Conservation (phyloP, 2,329 filamentous ascomycete species). For the Paramyrothecium roridum region DNA sequence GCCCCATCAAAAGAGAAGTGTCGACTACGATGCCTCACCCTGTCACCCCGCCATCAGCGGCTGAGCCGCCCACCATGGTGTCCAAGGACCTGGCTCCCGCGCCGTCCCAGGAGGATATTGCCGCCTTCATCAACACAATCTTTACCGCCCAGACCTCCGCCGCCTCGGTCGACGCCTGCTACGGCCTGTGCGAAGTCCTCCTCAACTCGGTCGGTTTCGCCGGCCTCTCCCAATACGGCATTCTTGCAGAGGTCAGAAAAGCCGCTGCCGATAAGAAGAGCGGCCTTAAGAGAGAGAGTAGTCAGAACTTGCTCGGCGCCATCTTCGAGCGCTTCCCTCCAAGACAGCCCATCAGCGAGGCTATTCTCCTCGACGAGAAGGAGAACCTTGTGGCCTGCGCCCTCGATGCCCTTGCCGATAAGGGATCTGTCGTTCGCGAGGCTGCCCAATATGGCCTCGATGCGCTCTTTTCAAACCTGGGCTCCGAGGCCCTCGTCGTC, state of each 20-base stretch:
- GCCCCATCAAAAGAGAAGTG: not conserved
- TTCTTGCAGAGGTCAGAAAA: constrained; percentile 60
- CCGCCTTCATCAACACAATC: constrained; percentile 61
- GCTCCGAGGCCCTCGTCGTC: constrained; percentile 76
- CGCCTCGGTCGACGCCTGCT: constrained; percentile 63
- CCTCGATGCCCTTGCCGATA: constrained; percentile 85
- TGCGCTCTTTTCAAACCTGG: constrained; percentile 76
- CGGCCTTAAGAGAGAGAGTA: constrained; percentile 77
- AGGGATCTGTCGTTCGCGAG: constrained; percentile 83
- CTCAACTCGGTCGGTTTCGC: constrained; percentile 50
- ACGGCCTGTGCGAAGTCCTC: constrained; percentile 58
- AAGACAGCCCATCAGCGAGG: constrained; percentile 74
- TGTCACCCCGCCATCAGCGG: constrained; percentile 38
- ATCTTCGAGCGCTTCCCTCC: constrained; percentile 86
- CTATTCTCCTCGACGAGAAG: constrained; percentile 78
- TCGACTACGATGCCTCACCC: constrained; percentile 42
- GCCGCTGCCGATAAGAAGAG: constrained; percentile 93
- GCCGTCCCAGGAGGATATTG: constrained; percentile 64
- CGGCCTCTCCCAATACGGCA: constrained; percentile 50
- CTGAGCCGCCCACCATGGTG: constrained; percentile 34
- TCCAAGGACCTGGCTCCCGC: constrained; percentile 48
- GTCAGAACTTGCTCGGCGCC: constrained; percentile 92
- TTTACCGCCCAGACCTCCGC: constrained; percentile 68
- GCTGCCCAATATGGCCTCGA: constrained; percentile 93
- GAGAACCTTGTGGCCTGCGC: constrained; percentile 68